Evolutionary conservation across 2,329 filamentous ascomycete genomes (phyloP).

Genomic region (Ophiostoma pallidulum): DNA sequence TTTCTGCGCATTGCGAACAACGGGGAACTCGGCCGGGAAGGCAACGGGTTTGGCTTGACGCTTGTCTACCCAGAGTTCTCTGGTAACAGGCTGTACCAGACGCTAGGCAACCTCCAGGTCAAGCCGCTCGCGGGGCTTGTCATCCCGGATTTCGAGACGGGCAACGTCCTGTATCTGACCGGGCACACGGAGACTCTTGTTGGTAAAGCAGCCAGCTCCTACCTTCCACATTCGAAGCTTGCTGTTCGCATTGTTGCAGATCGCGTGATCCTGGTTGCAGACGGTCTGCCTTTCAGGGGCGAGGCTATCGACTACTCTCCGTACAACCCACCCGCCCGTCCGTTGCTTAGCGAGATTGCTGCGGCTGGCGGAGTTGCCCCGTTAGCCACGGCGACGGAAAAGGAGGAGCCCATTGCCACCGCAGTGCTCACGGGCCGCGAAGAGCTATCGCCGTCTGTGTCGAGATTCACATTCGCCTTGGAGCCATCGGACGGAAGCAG

Average conservation of each 20-base stretch:
- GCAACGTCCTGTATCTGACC: slow-evolving; percentile 65
- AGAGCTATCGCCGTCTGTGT: slow-evolving; percentile 55
- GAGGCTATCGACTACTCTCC: slow-evolving; percentile 51
- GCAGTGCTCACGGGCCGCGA: slow-evolving; percentile 52
- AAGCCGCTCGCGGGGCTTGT: slow-evolving; percentile 60
- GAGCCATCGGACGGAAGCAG: slow-evolving; percentile 9
- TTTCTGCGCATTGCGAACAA: slow-evolving; percentile 63
- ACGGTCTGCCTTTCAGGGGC: slow-evolving; percentile 61
- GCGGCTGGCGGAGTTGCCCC: slow-evolving; percentile 1
- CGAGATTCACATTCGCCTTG: slow-evolving; percentile 48
- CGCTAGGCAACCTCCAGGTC: slow-evolving; percentile 63
- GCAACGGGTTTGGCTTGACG: no score
- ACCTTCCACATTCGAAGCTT: slow-evolving; percentile 62
- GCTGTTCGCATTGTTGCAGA: slow-evolving; percentile 59
- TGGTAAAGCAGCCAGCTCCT: slow-evolving; percentile 48
- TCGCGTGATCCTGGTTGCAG: slow-evolving; percentile 51
- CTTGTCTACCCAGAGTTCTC: slow-evolving; percentile 77
- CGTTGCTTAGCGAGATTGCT: slow-evolving; percentile 46
- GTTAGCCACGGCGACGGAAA: not conserved
- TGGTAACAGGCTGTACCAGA: slow-evolving; percentile 77
- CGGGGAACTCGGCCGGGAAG: no score
- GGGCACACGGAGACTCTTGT: slow-evolving; percentile 58
- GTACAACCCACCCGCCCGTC: slow-evolving; percentile 68
- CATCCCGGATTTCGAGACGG: slow-evolving; percentile 65
- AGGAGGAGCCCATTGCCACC: slow-evolving; percentile 19